Conservation (phyloP, 805 yeast species). For the Candida ovalis region DNA sequence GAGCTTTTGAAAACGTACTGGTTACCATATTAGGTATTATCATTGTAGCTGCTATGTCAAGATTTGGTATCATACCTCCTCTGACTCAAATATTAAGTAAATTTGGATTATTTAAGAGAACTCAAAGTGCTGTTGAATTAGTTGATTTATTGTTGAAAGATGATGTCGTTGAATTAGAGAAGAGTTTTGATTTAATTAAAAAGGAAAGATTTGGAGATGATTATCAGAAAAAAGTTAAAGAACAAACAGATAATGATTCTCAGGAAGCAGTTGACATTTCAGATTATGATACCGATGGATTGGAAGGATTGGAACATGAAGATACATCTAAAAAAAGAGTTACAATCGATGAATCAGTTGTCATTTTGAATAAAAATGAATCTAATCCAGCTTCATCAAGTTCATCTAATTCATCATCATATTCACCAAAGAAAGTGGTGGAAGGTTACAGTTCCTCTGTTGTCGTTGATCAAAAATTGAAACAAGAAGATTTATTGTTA, state of each 20-base stretch:
- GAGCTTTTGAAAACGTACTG: conserved; percentile 45
- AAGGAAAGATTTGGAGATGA: conserved; percentile 20
- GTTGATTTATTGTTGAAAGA: conserved; percentile 30
- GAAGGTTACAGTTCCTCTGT: background rate
- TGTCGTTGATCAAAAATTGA: conserved; percentile 18
- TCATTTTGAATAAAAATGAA: conserved; percentile 8
- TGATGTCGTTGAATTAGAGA: conserved; percentile 24
- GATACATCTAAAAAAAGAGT: conserved; percentile 9
- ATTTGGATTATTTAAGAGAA: conserved; percentile 31
- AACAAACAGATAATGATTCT: conserved; percentile 5
- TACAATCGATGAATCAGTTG: conserved; percentile 12
- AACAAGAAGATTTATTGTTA: conserved; percentile 25
- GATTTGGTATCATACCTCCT: conserved; percentile 35
- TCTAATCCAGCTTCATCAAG: conserved; percentile 9
- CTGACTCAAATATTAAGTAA: conserved; percentile 27
- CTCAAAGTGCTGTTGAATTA: conserved; percentile 33
- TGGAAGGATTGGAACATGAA: conserved; percentile 1
- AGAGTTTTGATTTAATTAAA: conserved; percentile 23
- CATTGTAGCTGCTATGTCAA: conserved; percentile 35
- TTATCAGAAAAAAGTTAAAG: conserved; percentile 7
- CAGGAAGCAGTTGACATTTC: background rate
- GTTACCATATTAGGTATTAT: conserved; percentile 38
- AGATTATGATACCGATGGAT: background rate
- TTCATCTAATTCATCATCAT: background rate
- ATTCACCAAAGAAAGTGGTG: background rate